Conservation (phyloP, 495 filamentous ascomycete genomes). For the Penicillium pulvis region DNA sequence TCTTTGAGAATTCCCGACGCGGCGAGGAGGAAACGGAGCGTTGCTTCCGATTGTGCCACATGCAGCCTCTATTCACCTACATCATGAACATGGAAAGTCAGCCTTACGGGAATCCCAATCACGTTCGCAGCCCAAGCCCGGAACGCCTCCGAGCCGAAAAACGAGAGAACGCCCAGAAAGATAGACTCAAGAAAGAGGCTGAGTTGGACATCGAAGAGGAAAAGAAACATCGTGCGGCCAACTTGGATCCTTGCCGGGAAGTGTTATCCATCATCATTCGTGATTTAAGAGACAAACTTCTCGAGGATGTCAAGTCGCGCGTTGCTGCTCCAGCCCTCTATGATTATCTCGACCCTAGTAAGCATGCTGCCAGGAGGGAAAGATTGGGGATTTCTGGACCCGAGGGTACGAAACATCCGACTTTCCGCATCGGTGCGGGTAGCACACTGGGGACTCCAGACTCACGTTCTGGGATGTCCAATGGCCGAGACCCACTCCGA, state of each 20-base stretch:
- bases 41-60: conserved; percentile 73
- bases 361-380: conserved; percentile 72
- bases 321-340: conserved; percentile 81
- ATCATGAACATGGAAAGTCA: conserved; percentile 89
- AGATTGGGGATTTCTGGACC: conserved; percentile 76
- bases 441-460: conserved; percentile 66
- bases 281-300: conserved; percentile 82
- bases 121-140: conserved; percentile 64
- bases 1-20: conserved; percentile 73
- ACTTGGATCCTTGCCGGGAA: conserved; percentile 83
- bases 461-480: conserved; percentile 51
- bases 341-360: conserved; percentile 79
- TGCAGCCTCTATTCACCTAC: conserved; percentile 84
- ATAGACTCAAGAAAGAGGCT: conserved; percentile 64
- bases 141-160: conserved; percentile 54
- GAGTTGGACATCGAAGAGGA: conserved; percentile 82
- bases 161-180: conserved; percentile 55
- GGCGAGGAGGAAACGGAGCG: conserved; percentile 79
- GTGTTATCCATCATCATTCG: conserved; percentile 73
- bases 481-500: neutral
- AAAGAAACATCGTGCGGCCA: conserved; percentile 76
- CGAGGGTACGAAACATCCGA: conserved; percentile 51
- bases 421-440: conserved; percentile 53
- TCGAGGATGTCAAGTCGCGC: conserved; percentile 82
- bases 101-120: conserved; percentile 65